Evolutionary conservation across 192 early-diverging fungal species (phyloP), one percentile per base, ranked within the genome.

Genomic region (Gaertneriomyces sp.): DNA sequence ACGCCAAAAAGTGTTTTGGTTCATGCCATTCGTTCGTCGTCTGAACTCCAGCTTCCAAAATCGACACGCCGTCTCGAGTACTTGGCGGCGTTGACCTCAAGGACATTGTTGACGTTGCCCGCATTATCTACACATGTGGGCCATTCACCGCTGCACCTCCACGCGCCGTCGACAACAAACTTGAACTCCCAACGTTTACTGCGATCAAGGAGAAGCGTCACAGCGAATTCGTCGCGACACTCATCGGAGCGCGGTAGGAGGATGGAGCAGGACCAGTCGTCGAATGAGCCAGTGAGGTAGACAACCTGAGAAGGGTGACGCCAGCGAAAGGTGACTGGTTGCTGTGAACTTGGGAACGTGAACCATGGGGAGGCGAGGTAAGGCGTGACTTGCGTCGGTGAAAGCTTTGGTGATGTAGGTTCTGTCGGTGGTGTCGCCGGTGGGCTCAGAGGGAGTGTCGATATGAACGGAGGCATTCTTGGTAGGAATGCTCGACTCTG

Each of bases 111-210:
- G 4, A 70, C 68, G 52, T 9, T 60, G 6, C 68, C 68, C n/a
- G 5, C 20, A 10, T 38, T 44, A 38, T 70, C 68, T 19, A 49
- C 39, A 12, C 12, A 6, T 39, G 68, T 70, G 7, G 49, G 49
- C 16, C 54, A 70, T 6, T 49, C 59, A 11, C 25, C 7, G 17
- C 50, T 55, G 62, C 69, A 71, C 7, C 69, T 47, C 69, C 69
- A 71, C 40, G 46, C 51, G 38, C 69, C 69, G 55, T 71, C 69
- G 11, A 71, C 69, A 6, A 71, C 61, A 46, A 71, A 71, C 61
- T 71, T 71, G 56, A 71, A 71, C 4, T 40, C 56, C 7, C 56
- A 54, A 8, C 45, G 6, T 33, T 33, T 11, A 0, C 20, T 39
- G 14, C 61, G 46, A 56, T 71, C 69, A 14, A 71, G 62, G 5